A percentile compares a stretch with the other conserved stretches of the same genome.
These are phyloP conservation scores for Pseudogymnoascus pannorum DNA, from an alignment of 2,329 filamentous ascomycete species.

Conservation along the genomic window DNA sequence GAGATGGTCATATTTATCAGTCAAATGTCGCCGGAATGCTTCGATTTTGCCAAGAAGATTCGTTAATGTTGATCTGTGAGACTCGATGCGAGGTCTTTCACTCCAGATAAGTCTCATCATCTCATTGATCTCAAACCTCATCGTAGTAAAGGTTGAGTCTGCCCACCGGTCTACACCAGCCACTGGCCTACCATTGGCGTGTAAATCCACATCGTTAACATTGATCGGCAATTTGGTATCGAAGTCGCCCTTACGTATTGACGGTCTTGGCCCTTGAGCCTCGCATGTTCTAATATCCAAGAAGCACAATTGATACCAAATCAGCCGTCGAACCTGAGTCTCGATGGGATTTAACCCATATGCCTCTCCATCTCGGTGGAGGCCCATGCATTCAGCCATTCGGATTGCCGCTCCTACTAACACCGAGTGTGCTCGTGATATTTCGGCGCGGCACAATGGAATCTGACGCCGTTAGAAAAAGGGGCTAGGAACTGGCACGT, in stretches of 20 bases:
- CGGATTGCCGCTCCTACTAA: conserved; percentile 65
- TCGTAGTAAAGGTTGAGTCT: conserved; percentile 57
- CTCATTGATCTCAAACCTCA: conserved; percentile 67
- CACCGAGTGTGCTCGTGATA: conserved; percentile 67
- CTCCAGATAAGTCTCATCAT: conserved; percentile 64
- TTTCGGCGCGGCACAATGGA: conserved; percentile 62
- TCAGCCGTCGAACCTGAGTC: conserved; percentile 60
- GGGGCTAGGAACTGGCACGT: background rate
- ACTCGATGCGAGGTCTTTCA: conserved; percentile 60
- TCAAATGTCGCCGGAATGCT: conserved; percentile 56
- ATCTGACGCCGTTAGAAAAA: conserved; percentile 38
- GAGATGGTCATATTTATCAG: conserved; percentile 57
- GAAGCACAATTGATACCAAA: conserved; percentile 75
- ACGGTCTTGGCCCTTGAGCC: conserved; percentile 62
- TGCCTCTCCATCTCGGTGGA: conserved; percentile 62
- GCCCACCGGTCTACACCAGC: conserved; percentile 47
- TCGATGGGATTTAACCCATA: conserved; percentile 62
- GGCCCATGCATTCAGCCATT: conserved; percentile 69
- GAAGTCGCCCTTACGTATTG: conserved; percentile 67
- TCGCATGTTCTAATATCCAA: conserved; percentile 69
- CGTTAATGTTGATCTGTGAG: conserved; percentile 53
- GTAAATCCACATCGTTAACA: conserved; percentile 59
- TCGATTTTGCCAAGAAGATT: conserved; percentile 61
- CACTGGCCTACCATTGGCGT: conserved; percentile 36
- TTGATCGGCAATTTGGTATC: conserved; percentile 67